Conservation (phyloP, 208 protist genomes). For the Lotmaria passim region DNA sequence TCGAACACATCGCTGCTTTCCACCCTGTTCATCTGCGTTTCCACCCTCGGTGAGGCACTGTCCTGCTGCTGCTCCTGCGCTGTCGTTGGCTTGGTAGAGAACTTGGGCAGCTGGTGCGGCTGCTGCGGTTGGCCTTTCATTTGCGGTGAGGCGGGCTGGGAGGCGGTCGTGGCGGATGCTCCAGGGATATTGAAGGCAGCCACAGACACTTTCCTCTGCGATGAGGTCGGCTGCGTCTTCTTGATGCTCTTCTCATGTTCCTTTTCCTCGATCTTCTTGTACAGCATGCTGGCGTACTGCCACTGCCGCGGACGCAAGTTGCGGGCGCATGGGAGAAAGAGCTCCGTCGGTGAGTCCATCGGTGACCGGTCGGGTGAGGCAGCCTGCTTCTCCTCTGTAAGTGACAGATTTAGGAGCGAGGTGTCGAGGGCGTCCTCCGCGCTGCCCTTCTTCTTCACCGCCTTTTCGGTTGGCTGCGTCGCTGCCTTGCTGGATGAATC, state of each 20-base stretch:
- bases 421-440: background rate
- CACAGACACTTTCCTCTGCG: background rate
- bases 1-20: background rate
- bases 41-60: background rate
- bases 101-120: background rate
- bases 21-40: background rate
- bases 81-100: background rate
- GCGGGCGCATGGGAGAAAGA: conserved; percentile 5
- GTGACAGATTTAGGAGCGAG: background rate
- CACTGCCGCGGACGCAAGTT: conserved; percentile 13
- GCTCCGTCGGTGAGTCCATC: conserved; percentile 7
- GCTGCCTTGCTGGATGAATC: background rate
- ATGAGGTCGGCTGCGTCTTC: background rate
- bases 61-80: background rate
- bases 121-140: too few species aligned
- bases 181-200: background rate
- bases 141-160: background rate
- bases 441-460: background rate
- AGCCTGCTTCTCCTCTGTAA: background rate
- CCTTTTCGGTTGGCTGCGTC: background rate
- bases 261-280: conserved; percentile 9
- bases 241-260: background rate
- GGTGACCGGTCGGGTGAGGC: background rate
- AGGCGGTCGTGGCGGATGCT: background rate
- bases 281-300: conserved; percentile 16